phyloP scores from a whole-genome alignment of 371 early-diverging fungal species.

The Mucor saturninus region DNA sequence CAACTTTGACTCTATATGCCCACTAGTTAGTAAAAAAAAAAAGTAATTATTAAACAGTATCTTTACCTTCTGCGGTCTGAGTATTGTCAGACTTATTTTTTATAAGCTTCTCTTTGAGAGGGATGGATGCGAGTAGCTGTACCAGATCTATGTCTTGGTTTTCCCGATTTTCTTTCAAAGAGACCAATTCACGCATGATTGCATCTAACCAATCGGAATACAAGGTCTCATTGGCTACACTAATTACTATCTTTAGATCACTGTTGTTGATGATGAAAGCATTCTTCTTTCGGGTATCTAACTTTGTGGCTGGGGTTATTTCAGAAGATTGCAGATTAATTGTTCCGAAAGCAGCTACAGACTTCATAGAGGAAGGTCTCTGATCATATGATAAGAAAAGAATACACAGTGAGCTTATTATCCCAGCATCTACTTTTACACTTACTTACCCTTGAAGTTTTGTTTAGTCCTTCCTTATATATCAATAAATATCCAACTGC shows the following conservation, averaged over 20 bases:
- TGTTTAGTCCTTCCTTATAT: constrained; percentile 36
- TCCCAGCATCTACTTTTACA: no score
- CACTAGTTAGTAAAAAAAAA: neutral
- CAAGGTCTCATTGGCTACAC: constrained; percentile 37
- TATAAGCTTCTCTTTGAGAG: neutral
- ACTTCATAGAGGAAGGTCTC: constrained; percentile 22
- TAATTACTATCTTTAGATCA: constrained; percentile 39
- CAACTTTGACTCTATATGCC: constrained; percentile 15
- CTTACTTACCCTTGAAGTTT: constrained; percentile 26
- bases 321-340: constrained; percentile 42
- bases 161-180: constrained; percentile 24
- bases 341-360: constrained; percentile 37
- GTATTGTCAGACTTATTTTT: neutral
- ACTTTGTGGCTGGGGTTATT: constrained; percentile 41
- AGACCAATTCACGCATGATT: constrained; percentile 50
- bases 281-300: constrained; percentile 33
- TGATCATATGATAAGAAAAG: constrained; percentile 18
- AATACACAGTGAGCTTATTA: neutral
- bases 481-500: constrained; percentile 43
- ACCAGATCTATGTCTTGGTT: constrained; percentile 4
- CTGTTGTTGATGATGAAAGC: constrained; percentile 21
- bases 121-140: constrained; percentile 10
- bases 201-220: constrained; percentile 49
- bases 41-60: neutral
- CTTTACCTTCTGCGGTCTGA: neutral